Percentiles rank a stretch among this genome's conserved stretches.
Conservation (phyloP, 2,329 filamentous ascomycete genomes). For the Bertia moriformis region DNA sequence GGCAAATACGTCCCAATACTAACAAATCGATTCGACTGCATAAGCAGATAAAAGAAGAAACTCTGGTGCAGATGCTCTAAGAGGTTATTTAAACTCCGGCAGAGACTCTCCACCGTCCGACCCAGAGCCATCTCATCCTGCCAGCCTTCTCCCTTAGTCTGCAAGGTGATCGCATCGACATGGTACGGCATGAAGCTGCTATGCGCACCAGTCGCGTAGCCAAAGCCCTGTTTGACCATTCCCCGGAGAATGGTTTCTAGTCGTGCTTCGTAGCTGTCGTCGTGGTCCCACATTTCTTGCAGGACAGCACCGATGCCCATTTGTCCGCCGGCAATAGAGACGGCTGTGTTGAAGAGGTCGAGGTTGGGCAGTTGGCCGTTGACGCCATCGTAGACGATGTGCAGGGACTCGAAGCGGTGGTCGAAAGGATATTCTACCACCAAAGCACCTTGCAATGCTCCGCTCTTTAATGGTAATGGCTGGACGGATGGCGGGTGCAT, state of each 20-base stretch:
- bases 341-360: conserved; percentile 87
- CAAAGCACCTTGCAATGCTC: conserved; percentile 79
- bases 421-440: conserved; percentile 88
- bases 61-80: conserved; percentile 95
- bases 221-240: conserved; percentile 82
- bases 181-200: conserved; percentile 96
- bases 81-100: conserved; percentile 87
- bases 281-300: conserved; percentile 71
- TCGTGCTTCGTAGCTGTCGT: conserved; percentile 65
- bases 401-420: conserved; percentile 70
- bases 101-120: conserved; percentile 74
- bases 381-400: conserved; percentile 86
- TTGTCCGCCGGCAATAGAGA: conserved; percentile 74
- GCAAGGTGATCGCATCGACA: conserved; percentile 85
- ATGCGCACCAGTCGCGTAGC: conserved; percentile 78
- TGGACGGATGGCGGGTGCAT: conserved; percentile 63
- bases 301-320: conserved; percentile 77
- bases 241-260: conserved; percentile 79
- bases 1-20: conserved; percentile 96
- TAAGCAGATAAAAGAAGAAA: conserved; percentile 96
- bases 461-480: conserved; percentile 75
- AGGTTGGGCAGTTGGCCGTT: conserved; percentile 93
- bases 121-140: conserved; percentile 96
- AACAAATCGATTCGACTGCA: conserved; percentile 83
- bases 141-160: conserved; percentile 81